Evolutionary conservation across 106 monocot species (phyloP), one percentile per base, ranked within the genome.

Genomic region (Ottelia alismoides): DNA sequence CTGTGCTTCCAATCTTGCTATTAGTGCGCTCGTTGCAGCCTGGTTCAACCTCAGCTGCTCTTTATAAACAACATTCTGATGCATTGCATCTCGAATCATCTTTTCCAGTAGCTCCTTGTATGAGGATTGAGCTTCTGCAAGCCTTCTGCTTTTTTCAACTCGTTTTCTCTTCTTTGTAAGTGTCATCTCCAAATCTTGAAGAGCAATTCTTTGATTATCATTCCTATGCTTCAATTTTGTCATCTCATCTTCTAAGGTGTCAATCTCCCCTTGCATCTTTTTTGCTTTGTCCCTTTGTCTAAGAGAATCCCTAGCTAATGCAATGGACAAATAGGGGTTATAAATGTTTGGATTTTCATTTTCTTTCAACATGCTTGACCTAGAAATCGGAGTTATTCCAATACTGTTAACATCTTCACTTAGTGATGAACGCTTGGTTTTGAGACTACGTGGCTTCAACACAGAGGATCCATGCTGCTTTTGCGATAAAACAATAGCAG

Each of bases 11-110:
- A 92, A 35, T 70, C 80, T 82, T 9, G 92, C 92, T 74, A 80
- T 75, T 0, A 87, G 69, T 53, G 83, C 49, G 30, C 56, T 79
- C 17, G 60, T 70, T 32, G 80, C 80, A 11, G 80, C 74, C 54
- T 92, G 83, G 68, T 87, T 87, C 66, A 80, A 58, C 51, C 84
- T 80, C 11, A 78, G 28, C 45, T 90, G 84, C 53, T 90, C 81
- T 69, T 90, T 90, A 47, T 92, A 90, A 3, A 84, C 69, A 53
- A 81, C 72, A 65, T 54, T 62, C 92, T 83, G 79, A 58, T 87
- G 79, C 92, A 92, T 87, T 30, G 83, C 77, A 45, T 87, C 92
- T 52, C 83, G 64, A 32, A 92, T 93, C 93, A 93, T 87, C 62
- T 84, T 88, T 49, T 93, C 87, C 4, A 93, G 56, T 25, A 84